Conservation (phyloP, 108 stramenopile genomes). For the Discostella stelligeroides region DNA sequence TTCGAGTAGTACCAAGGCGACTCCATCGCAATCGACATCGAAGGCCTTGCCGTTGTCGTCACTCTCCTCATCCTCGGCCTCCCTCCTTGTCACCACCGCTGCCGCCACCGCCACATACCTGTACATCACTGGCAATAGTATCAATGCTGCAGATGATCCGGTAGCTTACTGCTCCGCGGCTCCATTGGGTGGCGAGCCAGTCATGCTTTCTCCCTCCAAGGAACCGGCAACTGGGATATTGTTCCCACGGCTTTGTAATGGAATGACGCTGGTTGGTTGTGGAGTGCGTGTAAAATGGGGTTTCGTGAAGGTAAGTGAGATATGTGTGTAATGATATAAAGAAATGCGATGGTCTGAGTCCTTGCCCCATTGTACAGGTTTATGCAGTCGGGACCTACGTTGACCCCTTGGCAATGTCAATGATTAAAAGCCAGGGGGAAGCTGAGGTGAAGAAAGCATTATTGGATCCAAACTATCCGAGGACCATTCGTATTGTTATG, state of each 20-base stretch:
- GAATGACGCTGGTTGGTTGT: constrained; percentile 68
- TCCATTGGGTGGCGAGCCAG: constrained; percentile 55
- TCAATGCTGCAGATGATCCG: not conserved
- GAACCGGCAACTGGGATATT: constrained; percentile 81
- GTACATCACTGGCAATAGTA: not conserved
- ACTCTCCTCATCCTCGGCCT: not conserved
- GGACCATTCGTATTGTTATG: constrained; percentile 90
- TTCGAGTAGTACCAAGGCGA: too few species aligned
- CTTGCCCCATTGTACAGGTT: constrained; percentile 40
- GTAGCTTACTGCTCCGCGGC: constrained; percentile 16
- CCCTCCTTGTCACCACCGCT: constrained; percentile 11
- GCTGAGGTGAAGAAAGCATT: constrained; percentile 63
- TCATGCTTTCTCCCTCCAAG: constrained; percentile 60
- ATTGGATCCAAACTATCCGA: constrained; percentile 77
- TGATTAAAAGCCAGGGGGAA: constrained; percentile 60
- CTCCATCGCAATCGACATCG: too few species aligned
- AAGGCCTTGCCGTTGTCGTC: not conserved
- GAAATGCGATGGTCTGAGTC: not conserved
- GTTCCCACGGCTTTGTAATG: constrained; percentile 82
- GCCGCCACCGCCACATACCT: not conserved
- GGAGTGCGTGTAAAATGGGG: constrained; percentile 89
- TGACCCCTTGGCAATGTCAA: constrained; percentile 78
- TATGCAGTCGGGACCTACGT: constrained; percentile 89
- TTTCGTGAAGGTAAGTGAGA: constrained; percentile 71
- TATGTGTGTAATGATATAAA: not conserved